These are phyloP conservation scores for Barbatosphaeria neglecta DNA, from an alignment of 495 filamentous ascomycete species.

Conservation along the genomic window DNA sequence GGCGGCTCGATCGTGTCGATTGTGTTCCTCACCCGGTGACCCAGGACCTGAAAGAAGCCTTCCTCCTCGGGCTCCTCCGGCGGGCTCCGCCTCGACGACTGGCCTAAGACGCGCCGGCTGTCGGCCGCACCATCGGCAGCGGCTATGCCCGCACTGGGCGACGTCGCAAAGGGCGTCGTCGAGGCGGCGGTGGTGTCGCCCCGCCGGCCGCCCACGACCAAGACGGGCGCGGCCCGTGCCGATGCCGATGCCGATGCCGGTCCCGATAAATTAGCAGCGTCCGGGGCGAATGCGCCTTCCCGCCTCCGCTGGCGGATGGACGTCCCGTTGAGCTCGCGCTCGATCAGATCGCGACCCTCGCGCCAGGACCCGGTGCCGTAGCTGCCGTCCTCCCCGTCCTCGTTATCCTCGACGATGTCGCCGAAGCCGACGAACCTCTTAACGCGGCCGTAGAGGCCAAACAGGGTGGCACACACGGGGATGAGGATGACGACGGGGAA, in stretches of 20 bases:
- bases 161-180: conserved; percentile 31
- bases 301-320: conserved; percentile 22
- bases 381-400: conserved; percentile 48
- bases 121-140: conserved; percentile 21
- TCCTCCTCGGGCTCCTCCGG: conserved; percentile 54
- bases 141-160: conserved; percentile 20
- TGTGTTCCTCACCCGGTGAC: conserved; percentile 80
- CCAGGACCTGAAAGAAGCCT: conserved; percentile 70
- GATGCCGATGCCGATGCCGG: background rate
- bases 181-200: conserved; percentile 7
- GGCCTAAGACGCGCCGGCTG: conserved; percentile 12
- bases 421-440: conserved; percentile 69
- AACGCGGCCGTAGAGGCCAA: conserved; percentile 78
- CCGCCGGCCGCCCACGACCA: conserved; percentile 17
- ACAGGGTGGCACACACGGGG: conserved; percentile 69
- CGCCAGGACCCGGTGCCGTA: conserved; percentile 80
- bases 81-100: conserved; percentile 11
- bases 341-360: conserved; percentile 87
- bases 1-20: conserved; percentile 76
- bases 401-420: conserved; percentile 64
- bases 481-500: conserved; percentile 81
- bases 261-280: conserved; percentile 1
- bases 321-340: conserved; percentile 66
- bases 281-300: conserved; percentile 12
- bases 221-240: conserved; percentile 21